phyloP scores from a whole-genome alignment of 192 early-diverging fungal genomes.

The Umbelopsis sp. region DNA sequence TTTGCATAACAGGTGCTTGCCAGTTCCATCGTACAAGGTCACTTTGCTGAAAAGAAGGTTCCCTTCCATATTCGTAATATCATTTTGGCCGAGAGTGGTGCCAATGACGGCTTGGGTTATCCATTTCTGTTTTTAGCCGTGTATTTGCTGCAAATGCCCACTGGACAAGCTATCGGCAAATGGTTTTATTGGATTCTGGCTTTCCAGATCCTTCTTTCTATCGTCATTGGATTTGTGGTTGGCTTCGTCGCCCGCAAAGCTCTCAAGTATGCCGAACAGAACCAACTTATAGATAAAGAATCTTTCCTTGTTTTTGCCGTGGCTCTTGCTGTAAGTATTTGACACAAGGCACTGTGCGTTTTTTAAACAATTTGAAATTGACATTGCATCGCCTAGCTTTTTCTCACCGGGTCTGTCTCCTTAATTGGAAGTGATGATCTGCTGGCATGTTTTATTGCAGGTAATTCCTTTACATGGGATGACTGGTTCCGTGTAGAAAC shows the following conservation, averaged over 20 bases:
- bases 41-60: slow-evolving; percentile 87
- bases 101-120: slow-evolving; percentile 87
- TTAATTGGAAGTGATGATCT: slow-evolving; percentile 77
- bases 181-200: slow-evolving; percentile 72
- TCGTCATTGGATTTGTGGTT: slow-evolving; percentile 69
- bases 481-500: slow-evolving; percentile 87
- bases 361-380: background rate
- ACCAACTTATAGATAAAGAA: slow-evolving; percentile 85
- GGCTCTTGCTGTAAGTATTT: slow-evolving; percentile 63
- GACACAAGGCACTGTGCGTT: background rate
- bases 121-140: slow-evolving; percentile 81
- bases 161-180: slow-evolving; percentile 66
- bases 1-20: slow-evolving; percentile 59
- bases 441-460: slow-evolving; percentile 78
- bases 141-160: slow-evolving; percentile 58
- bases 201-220: slow-evolving; percentile 77
- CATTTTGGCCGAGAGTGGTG: slow-evolving; percentile 77
- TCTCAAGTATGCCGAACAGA: slow-evolving; percentile 64
- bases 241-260: slow-evolving; percentile 69
- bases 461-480: slow-evolving; percentile 86
- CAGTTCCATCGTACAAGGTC: slow-evolving; percentile 88
- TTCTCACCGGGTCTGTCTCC: slow-evolving; percentile 72
- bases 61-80: slow-evolving; percentile 69
- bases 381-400: slow-evolving; percentile 29
- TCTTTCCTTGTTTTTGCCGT: slow-evolving; percentile 83